Base-by-base conservation (phyloP, 306 rosid species). In the Prinsepia uniflora region DNA sequence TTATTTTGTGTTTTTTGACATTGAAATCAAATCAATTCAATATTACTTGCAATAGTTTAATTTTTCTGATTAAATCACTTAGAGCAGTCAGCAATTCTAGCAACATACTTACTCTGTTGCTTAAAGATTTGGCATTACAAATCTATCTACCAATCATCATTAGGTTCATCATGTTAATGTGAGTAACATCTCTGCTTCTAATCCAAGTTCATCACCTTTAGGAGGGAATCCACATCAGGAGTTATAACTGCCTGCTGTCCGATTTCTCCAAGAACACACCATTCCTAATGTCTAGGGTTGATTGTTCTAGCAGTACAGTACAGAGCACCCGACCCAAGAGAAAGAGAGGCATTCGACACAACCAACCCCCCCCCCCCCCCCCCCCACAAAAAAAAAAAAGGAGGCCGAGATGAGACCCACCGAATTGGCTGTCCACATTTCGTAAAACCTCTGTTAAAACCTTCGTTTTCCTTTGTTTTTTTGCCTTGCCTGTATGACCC, bases 181-280 rank as follows among this genome's bases (percentile, higher is more conserved):
- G 4, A 19, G 53, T n/a, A 9, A 6, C 13, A 9, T 18, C 34
- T 4, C 22, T 44, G 15, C 13, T 36, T 20, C 69, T 74, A 81
- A 57, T 63, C 70, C 40, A 46, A 54, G 46, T 81, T 70, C 68
- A 75, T 74, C 68, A 65, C 24, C 42, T 64, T 82, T 73, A 84
- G 58, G 19, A 78, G 59, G 24, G 87, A 75, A 78, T 77, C 83
- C 59, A 86, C 46, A 70, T 89, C 87, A 8, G 90, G 87, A 17
- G 72, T 75, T 20, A 94, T 79, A 15, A 86, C 76, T 12, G 71
- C 92, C 22, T 70, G 84, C 54, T 75, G 75, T 30, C 73, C 59
- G 13, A 89, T 22, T 60, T 84, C 83, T 56, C 98, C 95, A 50
- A 90, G 87, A 76, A 60, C 82, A 20, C 83, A 77, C 68, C 85